These are phyloP conservation scores for Metschnikowia henanensis DNA, from an alignment of 805 yeast species.

Conservation along the genomic window DNA sequence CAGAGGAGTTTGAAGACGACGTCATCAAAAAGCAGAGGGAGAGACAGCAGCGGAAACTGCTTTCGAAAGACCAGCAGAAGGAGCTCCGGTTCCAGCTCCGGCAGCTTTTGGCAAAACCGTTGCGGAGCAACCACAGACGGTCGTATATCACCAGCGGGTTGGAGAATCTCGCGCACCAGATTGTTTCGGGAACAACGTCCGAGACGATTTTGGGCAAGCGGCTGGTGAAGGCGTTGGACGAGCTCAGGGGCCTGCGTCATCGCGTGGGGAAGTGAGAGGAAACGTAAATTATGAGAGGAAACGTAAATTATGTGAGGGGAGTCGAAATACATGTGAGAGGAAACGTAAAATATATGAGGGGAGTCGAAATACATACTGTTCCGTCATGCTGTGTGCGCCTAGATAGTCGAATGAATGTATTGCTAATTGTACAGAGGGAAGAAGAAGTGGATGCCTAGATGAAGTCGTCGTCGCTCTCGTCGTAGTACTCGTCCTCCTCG, in stretches of 20 bases:
- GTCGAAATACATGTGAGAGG: background rate
- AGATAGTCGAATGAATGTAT: background rate
- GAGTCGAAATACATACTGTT: too few relatives aligned
- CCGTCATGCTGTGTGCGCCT: too few relatives aligned
- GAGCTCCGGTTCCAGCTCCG: conserved; percentile 52
- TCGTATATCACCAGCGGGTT: conserved; percentile 81
- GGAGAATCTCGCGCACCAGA: conserved; percentile 72
- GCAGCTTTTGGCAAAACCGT: conserved; percentile 49
- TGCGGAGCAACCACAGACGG: conserved; percentile 63
- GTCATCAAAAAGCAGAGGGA: conserved; percentile 61
- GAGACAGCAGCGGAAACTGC: conserved; percentile 38
- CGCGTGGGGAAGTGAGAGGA: conserved; percentile 3
- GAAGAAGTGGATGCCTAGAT: conserved; percentile 22
- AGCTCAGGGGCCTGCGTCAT: conserved; percentile 32
- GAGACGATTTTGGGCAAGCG: conserved; percentile 68
- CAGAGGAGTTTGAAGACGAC: conserved; percentile 65
- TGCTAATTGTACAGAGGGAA: conserved; percentile 6
- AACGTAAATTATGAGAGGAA: background rate
- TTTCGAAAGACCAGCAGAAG: conserved; percentile 51
- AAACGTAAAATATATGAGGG: background rate
- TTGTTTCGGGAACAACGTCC: conserved; percentile 69
- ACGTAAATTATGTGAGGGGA: background rate
- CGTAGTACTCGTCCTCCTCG: conserved; percentile 79
- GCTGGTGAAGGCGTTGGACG: conserved; percentile 65
- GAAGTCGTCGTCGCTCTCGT: conserved; percentile 51